Evolutionary conservation across 306 rosid genomes (phyloP), one percentile per base, ranked within the genome.

Genomic region (Lathyrus aphaca): DNA sequence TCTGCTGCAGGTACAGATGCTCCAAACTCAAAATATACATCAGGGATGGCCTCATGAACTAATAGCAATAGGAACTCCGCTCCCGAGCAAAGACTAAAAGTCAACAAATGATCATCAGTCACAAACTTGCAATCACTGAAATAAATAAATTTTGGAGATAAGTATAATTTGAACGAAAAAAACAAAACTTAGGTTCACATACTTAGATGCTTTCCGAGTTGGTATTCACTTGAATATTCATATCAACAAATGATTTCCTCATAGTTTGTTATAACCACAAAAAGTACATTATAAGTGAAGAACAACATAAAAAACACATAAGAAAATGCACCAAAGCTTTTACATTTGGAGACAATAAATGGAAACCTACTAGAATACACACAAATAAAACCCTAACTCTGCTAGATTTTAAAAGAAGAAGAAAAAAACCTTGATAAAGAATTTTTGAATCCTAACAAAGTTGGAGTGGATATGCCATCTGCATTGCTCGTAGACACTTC

Each of bases 81-180:
- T 56, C 98, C 96, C 80, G 98, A 81, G 79, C 91, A 90, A 73
- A 94, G 90, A 86, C 97, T 94, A 53, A 73, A 29, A 55, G 76
- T 76, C 86, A 84, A 82, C 72, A 85, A 77, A 82, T 58, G 55
- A 32, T 53, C 72, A 71, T 90, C 82, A 90, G 60, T 48, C 39
- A 59, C 49, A 50, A 48, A 50, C 72, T 74, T 56, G 19, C 27
- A 51, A 19, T 16, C 13, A 2, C 69, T 1, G 3, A 77, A 71
- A 63, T 13, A 62, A 71, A 53, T 19, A 11, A 30, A 18, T 54
- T 53, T 54, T 48, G 35, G 29, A 65, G 70, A 66, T 12, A 55
- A 21, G 3, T 19, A 10, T 16, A 14, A 45, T 25, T 37, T 39
- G 18, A 56, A 35, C 3, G 10, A 35, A 30, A 55, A 5, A 2